These are phyloP conservation scores for Colletotrichum aenigma DNA, from an alignment of 2,329 filamentous ascomycete genomes.

Conservation along the genomic window DNA sequence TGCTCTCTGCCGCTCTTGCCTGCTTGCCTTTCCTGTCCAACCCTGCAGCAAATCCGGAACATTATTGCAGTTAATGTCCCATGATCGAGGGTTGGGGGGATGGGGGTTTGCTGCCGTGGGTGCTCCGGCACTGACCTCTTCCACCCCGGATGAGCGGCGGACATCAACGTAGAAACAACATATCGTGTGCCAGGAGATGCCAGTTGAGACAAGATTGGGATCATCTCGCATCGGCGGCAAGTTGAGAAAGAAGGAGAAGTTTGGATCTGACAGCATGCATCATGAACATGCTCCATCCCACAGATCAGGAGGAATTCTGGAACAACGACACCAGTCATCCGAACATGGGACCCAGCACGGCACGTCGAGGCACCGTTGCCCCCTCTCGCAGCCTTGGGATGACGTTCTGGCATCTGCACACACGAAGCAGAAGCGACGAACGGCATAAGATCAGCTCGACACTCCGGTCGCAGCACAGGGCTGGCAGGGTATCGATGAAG, in stretches of 20 bases:
- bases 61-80: slow-evolving; percentile 16
- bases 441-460: slow-evolving; percentile 43
- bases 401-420: slow-evolving; percentile 17
- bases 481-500: slow-evolving; percentile 29
- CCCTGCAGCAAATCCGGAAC: slow-evolving; percentile 25
- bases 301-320: slow-evolving; percentile 15
- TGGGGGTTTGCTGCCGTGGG: neutral
- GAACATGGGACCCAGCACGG: slow-evolving; percentile 20
- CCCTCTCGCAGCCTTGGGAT: slow-evolving; percentile 11
- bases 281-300: neutral
- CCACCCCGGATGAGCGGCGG: neutral
- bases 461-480: slow-evolving; percentile 48
- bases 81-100: neutral
- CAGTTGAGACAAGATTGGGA: slow-evolving; percentile 11
- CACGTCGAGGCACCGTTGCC: slow-evolving; percentile 2
- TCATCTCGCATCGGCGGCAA: slow-evolving; percentile 13
- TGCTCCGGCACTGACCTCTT: neutral
- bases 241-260: neutral
- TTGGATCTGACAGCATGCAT: slow-evolving; percentile 15
- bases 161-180: neutral
- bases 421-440: slow-evolving; percentile 18
- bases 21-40: neutral
- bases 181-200: neutral
- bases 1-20: neutral
- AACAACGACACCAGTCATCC: slow-evolving; percentile 22